Percentiles rank a stretch among this genome's conserved stretches.
phyloP scores from a whole-genome alignment of 805 yeast genomes.

The Candida hungchunana region DNA sequence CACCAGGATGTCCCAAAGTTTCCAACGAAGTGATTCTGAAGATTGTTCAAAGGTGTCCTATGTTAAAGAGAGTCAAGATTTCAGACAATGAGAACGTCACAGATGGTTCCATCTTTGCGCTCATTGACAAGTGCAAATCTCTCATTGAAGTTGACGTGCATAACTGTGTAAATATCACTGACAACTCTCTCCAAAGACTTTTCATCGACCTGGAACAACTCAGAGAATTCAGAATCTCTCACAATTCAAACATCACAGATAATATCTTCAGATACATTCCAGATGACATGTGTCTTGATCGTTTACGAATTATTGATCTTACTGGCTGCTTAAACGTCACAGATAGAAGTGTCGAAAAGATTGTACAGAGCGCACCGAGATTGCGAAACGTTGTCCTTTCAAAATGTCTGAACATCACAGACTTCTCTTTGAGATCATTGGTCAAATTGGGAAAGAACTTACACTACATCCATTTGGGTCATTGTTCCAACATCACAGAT shows the following conservation, averaged over 20 bases:
- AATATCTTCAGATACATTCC: constrained; percentile 55
- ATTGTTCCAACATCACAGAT: constrained; percentile 88
- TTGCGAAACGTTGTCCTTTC: constrained; percentile 84
- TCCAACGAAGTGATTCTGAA: constrained; percentile 58
- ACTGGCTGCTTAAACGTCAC: constrained; percentile 80
- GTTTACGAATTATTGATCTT: constrained; percentile 76
- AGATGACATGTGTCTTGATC: constrained; percentile 46
- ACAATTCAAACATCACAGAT: constrained; percentile 66
- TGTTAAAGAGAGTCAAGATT: constrained; percentile 77
- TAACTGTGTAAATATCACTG: constrained; percentile 70
- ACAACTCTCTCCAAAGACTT: constrained; percentile 51
- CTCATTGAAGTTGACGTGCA: constrained; percentile 89
- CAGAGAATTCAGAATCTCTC: constrained; percentile 80
- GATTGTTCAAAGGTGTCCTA: constrained; percentile 60
- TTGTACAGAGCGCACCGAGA: constrained; percentile 77
- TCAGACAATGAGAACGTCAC: constrained; percentile 65
- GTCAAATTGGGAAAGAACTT: constrained; percentile 72
- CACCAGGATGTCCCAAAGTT: constrained; percentile 76
- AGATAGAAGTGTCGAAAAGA: constrained; percentile 68
- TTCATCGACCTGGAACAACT: constrained; percentile 64
- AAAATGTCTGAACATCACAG: constrained; percentile 84
- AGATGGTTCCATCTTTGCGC: constrained; percentile 54
- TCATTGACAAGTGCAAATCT: constrained; percentile 69
- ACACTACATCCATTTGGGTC: constrained; percentile 91
- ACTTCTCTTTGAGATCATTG: constrained; percentile 67